Evolutionary conservation across 371 early-diverging fungal species (phyloP).

Genomic region (Actinomortierella ambigua): DNA sequence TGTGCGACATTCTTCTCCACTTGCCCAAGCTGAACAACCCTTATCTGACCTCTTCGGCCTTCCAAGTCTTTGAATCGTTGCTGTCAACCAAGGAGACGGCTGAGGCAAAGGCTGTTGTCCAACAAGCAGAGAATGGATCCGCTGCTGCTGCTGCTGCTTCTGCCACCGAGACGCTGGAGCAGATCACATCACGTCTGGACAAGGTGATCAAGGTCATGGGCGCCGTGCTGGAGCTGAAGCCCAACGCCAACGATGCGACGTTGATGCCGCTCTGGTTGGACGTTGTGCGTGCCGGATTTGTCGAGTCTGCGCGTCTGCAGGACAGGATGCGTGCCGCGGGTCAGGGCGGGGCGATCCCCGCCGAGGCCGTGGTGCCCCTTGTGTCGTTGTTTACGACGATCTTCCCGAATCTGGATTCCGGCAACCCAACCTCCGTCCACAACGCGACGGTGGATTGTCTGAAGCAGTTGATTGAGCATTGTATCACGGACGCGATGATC

Average conservation of each 20-base stretch:
- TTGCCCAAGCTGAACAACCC: slow-evolving; percentile 86
- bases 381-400: slow-evolving; percentile 69
- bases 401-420: slow-evolving; percentile 77
- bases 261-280: slow-evolving; percentile 87
- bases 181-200: slow-evolving; percentile 32
- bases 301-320: slow-evolving; percentile 65
- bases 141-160: slow-evolving; percentile 3
- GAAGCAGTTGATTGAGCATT: slow-evolving; percentile 66
- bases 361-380: slow-evolving; percentile 28
- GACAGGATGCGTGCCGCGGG: slow-evolving; percentile 43
- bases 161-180: slow-evolving; percentile 20
- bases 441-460: slow-evolving; percentile 70
- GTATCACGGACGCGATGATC: slow-evolving; percentile 75
- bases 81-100: slow-evolving; percentile 47
- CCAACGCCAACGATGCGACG: slow-evolving; percentile 81
- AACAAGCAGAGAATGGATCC: slow-evolving; percentile 13
- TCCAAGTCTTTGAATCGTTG: slow-evolving; percentile 79
- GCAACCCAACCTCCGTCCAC: slow-evolving; percentile 59
- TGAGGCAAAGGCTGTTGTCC: slow-evolving; percentile 36
- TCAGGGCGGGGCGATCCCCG: slow-evolving; percentile 20
- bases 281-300: slow-evolving; percentile 77
- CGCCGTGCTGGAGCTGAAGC: slow-evolving; percentile 80
- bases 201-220: slow-evolving; percentile 49
- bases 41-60: slow-evolving; percentile 80
- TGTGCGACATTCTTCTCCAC: slow-evolving; percentile 79